These are phyloP conservation scores for Apiotrichum sp. DNA, from an alignment of 1,284 basidiomycete species.

Conservation along the genomic window DNA sequence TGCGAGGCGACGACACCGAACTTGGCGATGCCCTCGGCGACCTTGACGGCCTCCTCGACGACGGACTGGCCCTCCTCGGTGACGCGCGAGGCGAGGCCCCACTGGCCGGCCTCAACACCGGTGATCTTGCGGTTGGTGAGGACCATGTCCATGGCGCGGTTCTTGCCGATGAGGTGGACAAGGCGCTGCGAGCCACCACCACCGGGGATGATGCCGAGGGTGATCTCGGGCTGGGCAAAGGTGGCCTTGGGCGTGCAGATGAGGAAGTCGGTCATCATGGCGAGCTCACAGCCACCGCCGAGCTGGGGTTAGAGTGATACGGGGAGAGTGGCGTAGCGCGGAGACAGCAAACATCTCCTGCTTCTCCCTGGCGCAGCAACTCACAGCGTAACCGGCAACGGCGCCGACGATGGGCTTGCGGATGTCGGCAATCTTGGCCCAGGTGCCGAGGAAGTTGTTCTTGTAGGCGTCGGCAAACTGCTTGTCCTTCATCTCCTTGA, in stretches of 20 bases:
- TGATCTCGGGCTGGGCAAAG: constrained; percentile 97
- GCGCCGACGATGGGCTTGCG: constrained; percentile 94
- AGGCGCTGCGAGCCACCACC: constrained; percentile 58
- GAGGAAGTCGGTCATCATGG: constrained; percentile 91
- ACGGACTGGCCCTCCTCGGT: constrained; percentile 74
- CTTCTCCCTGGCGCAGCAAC: constrained; percentile 29
- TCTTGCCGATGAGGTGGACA: constrained; percentile 81
- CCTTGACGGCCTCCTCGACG: constrained; percentile 77
- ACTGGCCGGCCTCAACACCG: constrained; percentile 76
- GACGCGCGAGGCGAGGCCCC: constrained; percentile 78
- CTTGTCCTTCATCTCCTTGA: constrained; percentile 63
- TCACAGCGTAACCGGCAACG: constrained; percentile 88
- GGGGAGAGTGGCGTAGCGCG: too few relatives aligned
- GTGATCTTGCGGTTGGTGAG: constrained; percentile 77
- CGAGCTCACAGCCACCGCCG: constrained; percentile 93
- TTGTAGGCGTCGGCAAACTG: constrained; percentile 81
- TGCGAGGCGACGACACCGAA: constrained; percentile 81
- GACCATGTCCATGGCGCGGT: constrained; percentile 90
- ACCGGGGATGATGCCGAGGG: constrained; percentile 85
- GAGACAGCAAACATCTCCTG: too few relatives aligned
- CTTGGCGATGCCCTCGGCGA: constrained; percentile 72
- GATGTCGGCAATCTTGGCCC: constrained; percentile 69
- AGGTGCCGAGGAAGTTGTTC: constrained; percentile 81
- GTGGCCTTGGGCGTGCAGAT: constrained; percentile 87
- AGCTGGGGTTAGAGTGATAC: constrained; percentile 52